These are phyloP conservation scores for Gossypium arboreum DNA, from an alignment of 345 rosid species.

Conservation along the genomic window DNA sequence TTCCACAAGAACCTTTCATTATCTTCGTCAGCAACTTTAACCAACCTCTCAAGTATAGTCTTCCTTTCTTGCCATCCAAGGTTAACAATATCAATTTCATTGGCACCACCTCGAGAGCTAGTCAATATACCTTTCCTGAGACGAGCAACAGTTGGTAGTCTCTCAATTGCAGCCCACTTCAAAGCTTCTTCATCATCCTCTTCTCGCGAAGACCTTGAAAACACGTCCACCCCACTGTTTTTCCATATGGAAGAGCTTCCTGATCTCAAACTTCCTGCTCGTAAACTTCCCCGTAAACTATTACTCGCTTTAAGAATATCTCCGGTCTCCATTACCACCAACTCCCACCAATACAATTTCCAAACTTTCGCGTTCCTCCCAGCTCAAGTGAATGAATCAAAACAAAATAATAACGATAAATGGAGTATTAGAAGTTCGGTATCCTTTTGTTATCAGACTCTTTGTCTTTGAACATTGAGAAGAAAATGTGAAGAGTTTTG, in stretches of 20 bases:
- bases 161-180: conserved; percentile 59
- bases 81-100: conserved; percentile 28
- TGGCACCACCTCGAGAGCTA: conserved; percentile 8
- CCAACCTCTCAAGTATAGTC: conserved; percentile 30
- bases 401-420: too few species aligned
- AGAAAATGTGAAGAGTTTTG: too few species aligned
- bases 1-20: conserved; percentile 37
- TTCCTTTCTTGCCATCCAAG: conserved; percentile 37
- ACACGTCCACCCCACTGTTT: conserved; percentile 33
- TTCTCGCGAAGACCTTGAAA: conserved; percentile 49
- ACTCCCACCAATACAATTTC: not conserved
- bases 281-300: conserved; percentile 30
- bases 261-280: conserved; percentile 18
- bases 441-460: too few species aligned
- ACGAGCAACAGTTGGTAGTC: conserved; percentile 41
- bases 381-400: not conserved
- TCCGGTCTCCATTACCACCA: conserved; percentile 29
- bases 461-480: too few species aligned
- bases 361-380: not conserved
- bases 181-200: conserved; percentile 56
- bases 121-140: conserved; percentile 37
- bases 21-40: conserved; percentile 36
- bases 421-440: too few species aligned
- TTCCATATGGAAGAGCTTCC: conserved; percentile 34
- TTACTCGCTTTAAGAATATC: conserved; percentile 37